Conservation (phyloP, 331 rosid species). For the Acacia concinna region DNA sequence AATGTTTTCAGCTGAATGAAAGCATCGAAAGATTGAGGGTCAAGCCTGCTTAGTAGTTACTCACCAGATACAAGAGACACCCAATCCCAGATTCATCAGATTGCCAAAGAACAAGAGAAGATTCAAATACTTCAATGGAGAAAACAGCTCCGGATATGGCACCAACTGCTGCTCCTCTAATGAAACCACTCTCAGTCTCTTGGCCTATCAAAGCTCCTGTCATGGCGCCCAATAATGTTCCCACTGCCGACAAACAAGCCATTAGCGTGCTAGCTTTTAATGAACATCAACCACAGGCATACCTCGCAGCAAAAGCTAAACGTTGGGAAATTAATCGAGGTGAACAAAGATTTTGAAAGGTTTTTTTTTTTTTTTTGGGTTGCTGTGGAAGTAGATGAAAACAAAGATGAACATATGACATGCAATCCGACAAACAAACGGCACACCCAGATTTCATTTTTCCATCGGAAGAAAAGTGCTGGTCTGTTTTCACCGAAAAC, state of each 20-base stretch:
- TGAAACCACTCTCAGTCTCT: slow-evolving; percentile 98
- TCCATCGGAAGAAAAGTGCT: not conserved
- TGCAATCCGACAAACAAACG: slow-evolving; percentile 40
- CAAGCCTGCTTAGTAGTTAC: slow-evolving; percentile 34
- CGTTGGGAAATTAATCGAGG: slow-evolving; percentile 14
- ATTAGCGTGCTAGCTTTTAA: slow-evolving; percentile 7
- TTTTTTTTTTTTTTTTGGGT: not conserved
- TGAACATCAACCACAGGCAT: not conserved
- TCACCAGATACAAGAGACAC: slow-evolving; percentile 90
- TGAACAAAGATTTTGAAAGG: not conserved
- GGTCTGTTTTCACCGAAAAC: slow-evolving; percentile 24
- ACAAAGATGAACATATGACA: slow-evolving; percentile 3
- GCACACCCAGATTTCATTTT: slow-evolving; percentile 28
- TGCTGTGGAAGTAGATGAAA: slow-evolving; percentile 7
- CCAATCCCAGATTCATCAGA: slow-evolving; percentile 98
- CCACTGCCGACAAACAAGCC: slow-evolving; percentile 67
- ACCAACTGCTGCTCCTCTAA: slow-evolving; percentile 98
- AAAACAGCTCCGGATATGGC: slow-evolving; percentile 99
- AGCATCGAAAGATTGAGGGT: slow-evolving; percentile 27
- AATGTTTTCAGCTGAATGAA: not conserved
- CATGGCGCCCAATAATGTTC: slow-evolving; percentile 91
- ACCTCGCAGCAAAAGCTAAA: slow-evolving; percentile 14
- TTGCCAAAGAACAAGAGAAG: slow-evolving; percentile 93
- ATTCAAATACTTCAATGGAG: slow-evolving; percentile 96
- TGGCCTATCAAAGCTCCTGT: slow-evolving; percentile 99